These are phyloP conservation scores for Scytalidium lignicola DNA, from an alignment of 2,329 filamentous ascomycete genomes.

Conservation along the genomic window DNA sequence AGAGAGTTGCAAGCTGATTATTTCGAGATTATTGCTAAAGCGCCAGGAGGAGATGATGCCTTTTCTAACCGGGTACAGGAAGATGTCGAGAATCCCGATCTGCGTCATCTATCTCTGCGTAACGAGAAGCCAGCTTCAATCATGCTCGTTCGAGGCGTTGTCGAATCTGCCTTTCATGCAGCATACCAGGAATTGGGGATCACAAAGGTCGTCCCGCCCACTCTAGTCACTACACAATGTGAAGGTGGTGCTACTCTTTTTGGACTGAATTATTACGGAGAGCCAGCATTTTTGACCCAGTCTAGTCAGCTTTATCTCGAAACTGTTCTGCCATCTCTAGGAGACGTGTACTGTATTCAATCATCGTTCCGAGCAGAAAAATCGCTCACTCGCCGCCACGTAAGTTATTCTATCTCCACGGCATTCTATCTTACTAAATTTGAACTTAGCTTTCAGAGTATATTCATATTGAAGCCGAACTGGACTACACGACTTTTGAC, in stretches of 20 bases:
- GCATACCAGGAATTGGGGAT: conserved; percentile 72
- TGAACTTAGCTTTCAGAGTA: background rate
- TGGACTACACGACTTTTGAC: conserved; percentile 86
- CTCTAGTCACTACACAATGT: conserved; percentile 40
- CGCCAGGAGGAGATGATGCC: conserved; percentile 82
- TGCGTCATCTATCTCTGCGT: conserved; percentile 79
- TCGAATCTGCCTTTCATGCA: conserved; percentile 75
- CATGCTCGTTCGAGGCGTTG: conserved; percentile 78
- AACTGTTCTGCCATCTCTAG: conserved; percentile 83
- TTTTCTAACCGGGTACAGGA: conserved; percentile 71
- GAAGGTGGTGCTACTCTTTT: conserved; percentile 92
- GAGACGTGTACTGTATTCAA: conserved; percentile 96
- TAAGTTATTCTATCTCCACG: background rate
- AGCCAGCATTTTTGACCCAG: background rate
- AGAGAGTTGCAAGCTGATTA: conserved; percentile 89
- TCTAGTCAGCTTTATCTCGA: conserved; percentile 84
- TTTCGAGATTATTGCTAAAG: conserved; percentile 73
- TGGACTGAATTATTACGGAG: conserved; percentile 81
- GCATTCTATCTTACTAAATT: background rate
- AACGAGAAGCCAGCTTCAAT: conserved; percentile 80
- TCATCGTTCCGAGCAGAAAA: conserved; percentile 99
- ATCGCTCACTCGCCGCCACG: conserved; percentile 47
- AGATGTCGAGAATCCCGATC: conserved; percentile 63
- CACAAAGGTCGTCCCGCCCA: conserved; percentile 81
- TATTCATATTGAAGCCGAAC: conserved; percentile 70